Percentiles rank a stretch among this genome's conserved stretches.
Evolutionary conservation across 495 filamentous ascomycete species (phyloP).

Genomic region (Amorphotheca resinae): DNA sequence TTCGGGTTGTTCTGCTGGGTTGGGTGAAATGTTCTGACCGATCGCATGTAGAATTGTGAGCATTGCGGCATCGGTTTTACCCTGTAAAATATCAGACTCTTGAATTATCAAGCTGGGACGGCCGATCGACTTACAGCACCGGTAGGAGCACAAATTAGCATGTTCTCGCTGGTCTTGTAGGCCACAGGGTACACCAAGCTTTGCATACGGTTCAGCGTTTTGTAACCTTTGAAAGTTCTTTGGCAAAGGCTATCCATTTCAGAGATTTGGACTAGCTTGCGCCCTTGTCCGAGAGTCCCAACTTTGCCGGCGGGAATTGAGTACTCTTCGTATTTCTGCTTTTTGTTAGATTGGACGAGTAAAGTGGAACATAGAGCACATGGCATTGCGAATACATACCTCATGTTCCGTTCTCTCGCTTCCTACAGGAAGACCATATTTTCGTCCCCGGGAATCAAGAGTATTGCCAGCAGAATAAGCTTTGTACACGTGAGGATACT

Average conservation of each 20-base stretch:
- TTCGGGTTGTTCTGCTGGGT: constrained; percentile 59
- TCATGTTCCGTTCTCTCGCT: constrained; percentile 46
- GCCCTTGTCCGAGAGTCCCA: constrained; percentile 55
- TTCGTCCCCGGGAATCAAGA: constrained; percentile 58
- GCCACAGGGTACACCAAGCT: constrained; percentile 91
- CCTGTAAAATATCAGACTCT: constrained; percentile 21
- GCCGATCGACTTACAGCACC: constrained; percentile 51
- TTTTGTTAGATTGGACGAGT: background rate
- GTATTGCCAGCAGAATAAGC: constrained; percentile 70
- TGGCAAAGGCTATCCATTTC: constrained; percentile 83
- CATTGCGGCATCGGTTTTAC: constrained; percentile 99
- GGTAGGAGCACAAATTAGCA: constrained; percentile 96
- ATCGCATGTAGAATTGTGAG: constrained; percentile 84
- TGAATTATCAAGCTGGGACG: background rate
- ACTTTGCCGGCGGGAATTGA: constrained; percentile 69
- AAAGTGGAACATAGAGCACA: constrained; percentile 10
- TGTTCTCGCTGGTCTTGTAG: constrained; percentile 92
- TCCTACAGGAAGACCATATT: constrained; percentile 62
- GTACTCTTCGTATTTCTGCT: constrained; percentile 73
- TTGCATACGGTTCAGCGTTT: constrained; percentile 92
- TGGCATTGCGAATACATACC: constrained; percentile 13
- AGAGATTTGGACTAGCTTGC: constrained; percentile 63
- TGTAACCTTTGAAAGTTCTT: constrained; percentile 90
- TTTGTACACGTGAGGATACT: constrained; percentile 92
- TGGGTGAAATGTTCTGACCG: constrained; percentile 69